Conservation (phyloP, 768 basidiomycete species). For the Suillus occidentalis region DNA sequence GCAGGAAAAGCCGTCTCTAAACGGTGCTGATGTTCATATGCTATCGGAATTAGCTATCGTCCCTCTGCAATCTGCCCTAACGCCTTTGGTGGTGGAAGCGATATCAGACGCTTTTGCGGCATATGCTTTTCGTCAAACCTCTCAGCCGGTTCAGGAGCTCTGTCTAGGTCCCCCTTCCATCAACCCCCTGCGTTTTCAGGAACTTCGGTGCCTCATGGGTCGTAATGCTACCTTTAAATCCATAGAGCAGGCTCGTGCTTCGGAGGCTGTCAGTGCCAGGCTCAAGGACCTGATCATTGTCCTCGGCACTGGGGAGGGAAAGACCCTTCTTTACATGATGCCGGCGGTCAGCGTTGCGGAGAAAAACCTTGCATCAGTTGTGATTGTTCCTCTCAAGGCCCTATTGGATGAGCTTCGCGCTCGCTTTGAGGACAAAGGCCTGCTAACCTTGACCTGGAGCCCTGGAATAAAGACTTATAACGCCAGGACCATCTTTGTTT, state of each 20-base stretch:
- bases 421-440: not conserved
- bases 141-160: not conserved
- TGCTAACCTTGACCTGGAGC: not conserved
- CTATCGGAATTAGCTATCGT: too few relatives aligned
- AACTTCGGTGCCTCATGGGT: not conserved
- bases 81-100: too few relatives aligned
- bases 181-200: not conserved
- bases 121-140: too few relatives aligned
- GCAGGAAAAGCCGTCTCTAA: too few relatives aligned
- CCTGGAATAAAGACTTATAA: not conserved
- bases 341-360: not conserved
- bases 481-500: not conserved
- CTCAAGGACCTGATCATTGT: not conserved
- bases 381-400: not conserved
- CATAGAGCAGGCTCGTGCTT: not conserved
- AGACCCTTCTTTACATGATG: not conserved
- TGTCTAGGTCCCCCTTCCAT: not conserved
- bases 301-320: not conserved
- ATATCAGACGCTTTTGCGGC: too few relatives aligned
- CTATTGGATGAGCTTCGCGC: not conserved
- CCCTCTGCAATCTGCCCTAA: too few relatives aligned
- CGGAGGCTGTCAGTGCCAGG: not conserved
- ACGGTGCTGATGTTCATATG: too few relatives aligned
- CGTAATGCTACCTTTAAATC: not conserved
- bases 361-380: not conserved